Evolutionary conservation across 2,329 filamentous ascomycete genomes (phyloP), one percentile per base, ranked within the genome.

Genomic region (Beauveria sp.): DNA sequence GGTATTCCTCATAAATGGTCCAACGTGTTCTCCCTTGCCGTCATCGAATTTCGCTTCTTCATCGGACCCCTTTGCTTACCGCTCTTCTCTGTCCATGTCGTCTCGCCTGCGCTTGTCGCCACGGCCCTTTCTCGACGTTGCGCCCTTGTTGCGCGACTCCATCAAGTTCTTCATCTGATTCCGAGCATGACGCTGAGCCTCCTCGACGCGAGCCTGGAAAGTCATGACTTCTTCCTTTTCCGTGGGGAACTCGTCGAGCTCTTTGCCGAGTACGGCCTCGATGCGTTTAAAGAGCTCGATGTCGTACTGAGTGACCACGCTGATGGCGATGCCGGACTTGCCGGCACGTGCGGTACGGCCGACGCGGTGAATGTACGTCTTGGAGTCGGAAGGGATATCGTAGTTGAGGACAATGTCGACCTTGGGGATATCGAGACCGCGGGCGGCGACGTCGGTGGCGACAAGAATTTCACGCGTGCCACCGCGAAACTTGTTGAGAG

Each of bases 401-500:
- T 87, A 90, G 75, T 96, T 96, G 66, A 96, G 73, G 2, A 97
- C 90, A 0, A 93, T 77, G 66, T 96, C 91, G 14, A 97, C 92
- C n/a, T 86, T 88, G 14, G 92, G 92, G 52, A 97, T 96, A 78
- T 97, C 93, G 7, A 97, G 81, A 80, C 93, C 93, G 72, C 93
- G 87, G 1, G 93, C 90, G 1, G 93, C 93, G n/a, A 97, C 91
- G 72, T 97, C 93, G 0, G 93, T 97, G 12, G 92, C 92, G 3
- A 97, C 89, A 4, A 99, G 83, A 45, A 99, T 93, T 66, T 96
- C 86, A 47, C 92, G 82, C n/a, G 83, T 85, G 8, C 87, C 86
- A 3, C 88, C 81, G 60, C 89, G 87, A 81, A 99, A 98, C 72
- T 98, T 98, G 72, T 89, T 90, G 9, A 99, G 79, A 0, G 95